These are phyloP conservation scores for Alternaria incomplexa DNA, from an alignment of 2,329 filamentous ascomycete species.

Conservation along the genomic window DNA sequence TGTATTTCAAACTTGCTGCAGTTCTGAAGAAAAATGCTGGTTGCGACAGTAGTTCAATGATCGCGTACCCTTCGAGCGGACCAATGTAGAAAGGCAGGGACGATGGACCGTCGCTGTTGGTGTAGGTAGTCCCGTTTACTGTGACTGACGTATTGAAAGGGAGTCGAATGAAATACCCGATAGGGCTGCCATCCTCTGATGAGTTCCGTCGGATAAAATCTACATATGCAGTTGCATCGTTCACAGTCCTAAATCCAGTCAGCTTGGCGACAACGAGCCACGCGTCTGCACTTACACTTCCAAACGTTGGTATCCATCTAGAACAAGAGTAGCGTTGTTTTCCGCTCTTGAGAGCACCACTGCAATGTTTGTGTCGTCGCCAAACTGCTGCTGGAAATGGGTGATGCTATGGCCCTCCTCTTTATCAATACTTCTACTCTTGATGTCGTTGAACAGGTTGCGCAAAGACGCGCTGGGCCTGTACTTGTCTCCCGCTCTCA, in stretches of 20 bases:
- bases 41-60: slow-evolving; percentile 28
- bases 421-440: background rate
- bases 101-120: slow-evolving; percentile 3
- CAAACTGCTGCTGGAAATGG: background rate
- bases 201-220: slow-evolving; percentile 1
- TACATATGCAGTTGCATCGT: background rate
- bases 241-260: background rate
- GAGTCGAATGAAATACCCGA: slow-evolving; percentile 18
- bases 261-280: background rate
- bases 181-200: background rate
- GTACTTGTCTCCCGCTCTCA: background rate
- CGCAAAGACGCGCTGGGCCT: slow-evolving; percentile 5
- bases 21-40: slow-evolving; percentile 29
- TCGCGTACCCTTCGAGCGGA: slow-evolving; percentile 22
- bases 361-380: background rate
- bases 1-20: slow-evolving; percentile 4
- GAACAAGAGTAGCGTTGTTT: background rate
- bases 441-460: slow-evolving; percentile 10
- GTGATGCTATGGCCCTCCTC: background rate
- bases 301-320: slow-evolving; percentile 5
- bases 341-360: slow-evolving; percentile 5
- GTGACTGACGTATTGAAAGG: slow-evolving; percentile 11
- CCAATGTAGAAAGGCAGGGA: slow-evolving; percentile 17
- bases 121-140: slow-evolving; percentile 24
- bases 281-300: slow-evolving; percentile 5